A percentile compares a stretch with the other conserved stretches of the same genome.
Evolutionary conservation across 1,139 yeast species (phyloP).

Genomic region (Meyerozyma elateridarum): DNA sequence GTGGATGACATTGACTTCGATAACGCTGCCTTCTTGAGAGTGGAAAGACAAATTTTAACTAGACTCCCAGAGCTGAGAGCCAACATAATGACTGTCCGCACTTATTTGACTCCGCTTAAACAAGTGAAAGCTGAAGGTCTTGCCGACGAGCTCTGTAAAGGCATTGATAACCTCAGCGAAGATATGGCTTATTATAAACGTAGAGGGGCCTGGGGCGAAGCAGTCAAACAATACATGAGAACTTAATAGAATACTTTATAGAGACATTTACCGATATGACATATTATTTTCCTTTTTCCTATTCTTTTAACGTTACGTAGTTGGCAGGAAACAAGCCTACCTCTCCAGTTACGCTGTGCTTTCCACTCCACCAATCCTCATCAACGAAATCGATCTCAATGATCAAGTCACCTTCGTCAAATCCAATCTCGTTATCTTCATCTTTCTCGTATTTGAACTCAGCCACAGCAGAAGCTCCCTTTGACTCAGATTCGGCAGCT

Average conservation of each 20-base stretch:
- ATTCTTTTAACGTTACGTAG: slow-evolving; percentile 52
- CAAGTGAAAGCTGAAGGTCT: slow-evolving; percentile 34
- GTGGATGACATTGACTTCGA: slow-evolving; percentile 34
- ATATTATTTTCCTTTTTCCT: too few species aligned
- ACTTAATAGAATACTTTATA: slow-evolving; percentile 2
- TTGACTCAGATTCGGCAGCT: slow-evolving; percentile 17
- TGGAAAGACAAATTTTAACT: slow-evolving; percentile 38
- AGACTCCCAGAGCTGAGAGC: slow-evolving; percentile 38
- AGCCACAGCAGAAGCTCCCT: slow-evolving; percentile 61
- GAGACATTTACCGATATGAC: too few species aligned
- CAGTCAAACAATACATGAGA: slow-evolving; percentile 44
- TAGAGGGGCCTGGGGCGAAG: slow-evolving; percentile 60
- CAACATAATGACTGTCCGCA: slow-evolving; percentile 36
- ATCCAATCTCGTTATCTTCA: slow-evolving; percentile 81
- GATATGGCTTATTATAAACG: slow-evolving; percentile 57
- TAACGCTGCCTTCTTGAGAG: slow-evolving; percentile 32
- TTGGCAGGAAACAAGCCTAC: slow-evolving; percentile 88
- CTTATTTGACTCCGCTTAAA: slow-evolving; percentile 35
- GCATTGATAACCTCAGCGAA: slow-evolving; percentile 57
- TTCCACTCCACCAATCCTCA: slow-evolving; percentile 97
- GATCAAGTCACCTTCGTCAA: slow-evolving; percentile 74
- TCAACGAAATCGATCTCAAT: slow-evolving; percentile 83
- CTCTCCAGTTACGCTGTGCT: slow-evolving; percentile 58
- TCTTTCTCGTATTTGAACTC: slow-evolving; percentile 84
- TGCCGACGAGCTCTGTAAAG: slow-evolving; percentile 45